Percentiles rank a stretch among this genome's conserved stretches.
Evolutionary conservation across 2,329 filamentous ascomycete genomes (phyloP).

Genomic region (Ascochyta rabiei): DNA sequence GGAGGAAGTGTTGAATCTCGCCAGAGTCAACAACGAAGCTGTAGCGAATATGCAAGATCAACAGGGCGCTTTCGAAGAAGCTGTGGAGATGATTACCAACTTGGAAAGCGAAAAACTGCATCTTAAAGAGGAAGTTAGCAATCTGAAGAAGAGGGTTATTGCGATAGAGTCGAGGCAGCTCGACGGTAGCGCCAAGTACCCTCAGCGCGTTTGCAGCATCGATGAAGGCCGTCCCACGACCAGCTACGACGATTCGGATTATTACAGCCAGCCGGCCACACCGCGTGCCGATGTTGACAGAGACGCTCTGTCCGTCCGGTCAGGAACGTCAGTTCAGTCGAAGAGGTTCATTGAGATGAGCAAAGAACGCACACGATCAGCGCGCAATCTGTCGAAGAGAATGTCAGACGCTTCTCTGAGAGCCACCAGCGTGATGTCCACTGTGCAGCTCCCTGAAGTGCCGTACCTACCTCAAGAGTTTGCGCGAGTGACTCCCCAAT

Average conservation of each 20-base stretch:
- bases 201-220: constrained; percentile 39
- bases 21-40: constrained; percentile 36
- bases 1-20: constrained; percentile 30
- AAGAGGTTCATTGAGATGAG: constrained; percentile 39
- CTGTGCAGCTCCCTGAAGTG: constrained; percentile 22
- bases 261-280: constrained; percentile 45
- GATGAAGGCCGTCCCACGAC: constrained; percentile 46
- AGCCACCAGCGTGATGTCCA: constrained; percentile 18
- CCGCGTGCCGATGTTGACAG: constrained; percentile 20
- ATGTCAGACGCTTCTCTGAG: constrained; percentile 40
- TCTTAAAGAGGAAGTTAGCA: constrained; percentile 31
- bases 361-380: constrained; percentile 31
- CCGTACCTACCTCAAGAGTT: constrained; percentile 28
- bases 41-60: constrained; percentile 33
- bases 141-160: constrained; percentile 28
- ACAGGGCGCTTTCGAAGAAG: constrained; percentile 40
- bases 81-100: constrained; percentile 39
- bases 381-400: constrained; percentile 38
- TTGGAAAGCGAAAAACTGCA: constrained; percentile 36
- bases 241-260: constrained; percentile 45
- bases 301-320: constrained; percentile 2
- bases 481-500: constrained; percentile 15
- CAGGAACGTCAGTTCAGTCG: constrained; percentile 35
- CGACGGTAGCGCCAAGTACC: constrained; percentile 24
- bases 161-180: constrained; percentile 23